Evolutionary conservation across 768 basidiomycete species (phyloP).

Genomic region (Lentinula raphanica): DNA sequence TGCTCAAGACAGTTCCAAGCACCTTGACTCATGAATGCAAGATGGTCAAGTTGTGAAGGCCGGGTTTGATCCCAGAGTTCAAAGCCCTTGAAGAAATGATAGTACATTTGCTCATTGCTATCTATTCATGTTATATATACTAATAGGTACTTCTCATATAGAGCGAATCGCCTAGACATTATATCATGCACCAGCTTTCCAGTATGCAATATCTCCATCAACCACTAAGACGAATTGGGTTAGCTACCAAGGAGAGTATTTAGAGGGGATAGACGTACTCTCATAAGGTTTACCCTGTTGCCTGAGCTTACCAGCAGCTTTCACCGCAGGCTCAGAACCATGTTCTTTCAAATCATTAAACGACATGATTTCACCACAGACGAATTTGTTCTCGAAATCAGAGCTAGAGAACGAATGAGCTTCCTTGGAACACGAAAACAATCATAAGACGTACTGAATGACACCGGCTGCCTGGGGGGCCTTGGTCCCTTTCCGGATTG

Average conservation of each 20-base stretch:
- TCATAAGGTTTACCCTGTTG: constrained; percentile 98
- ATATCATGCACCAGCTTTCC: constrained; percentile 65
- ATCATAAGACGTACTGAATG: constrained; percentile 67
- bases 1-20: too few species aligned
- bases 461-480: constrained; percentile 98
- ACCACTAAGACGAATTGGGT: constrained; percentile 41
- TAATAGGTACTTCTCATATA: too few species aligned
- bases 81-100: too few species aligned
- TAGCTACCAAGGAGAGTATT: background rate
- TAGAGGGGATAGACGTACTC: constrained; percentile 45
- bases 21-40: too few species aligned
- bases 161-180: too few species aligned
- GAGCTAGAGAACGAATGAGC: constrained; percentile 41
- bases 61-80: too few species aligned
- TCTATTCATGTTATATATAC: too few species aligned
- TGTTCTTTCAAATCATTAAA: constrained; percentile 88
- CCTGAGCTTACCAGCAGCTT: constrained; percentile 89
- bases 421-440: background rate
- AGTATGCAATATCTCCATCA: constrained; percentile 89
- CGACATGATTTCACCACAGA: constrained; percentile 95
- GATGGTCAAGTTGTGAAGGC: too few species aligned
- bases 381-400: constrained; percentile 97
- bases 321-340: constrained; percentile 86
- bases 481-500: constrained; percentile 87
- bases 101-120: too few species aligned